These are phyloP conservation scores for Linum lewisii DNA, from an alignment of 345 rosid genomes.

Conservation along the genomic window DNA sequence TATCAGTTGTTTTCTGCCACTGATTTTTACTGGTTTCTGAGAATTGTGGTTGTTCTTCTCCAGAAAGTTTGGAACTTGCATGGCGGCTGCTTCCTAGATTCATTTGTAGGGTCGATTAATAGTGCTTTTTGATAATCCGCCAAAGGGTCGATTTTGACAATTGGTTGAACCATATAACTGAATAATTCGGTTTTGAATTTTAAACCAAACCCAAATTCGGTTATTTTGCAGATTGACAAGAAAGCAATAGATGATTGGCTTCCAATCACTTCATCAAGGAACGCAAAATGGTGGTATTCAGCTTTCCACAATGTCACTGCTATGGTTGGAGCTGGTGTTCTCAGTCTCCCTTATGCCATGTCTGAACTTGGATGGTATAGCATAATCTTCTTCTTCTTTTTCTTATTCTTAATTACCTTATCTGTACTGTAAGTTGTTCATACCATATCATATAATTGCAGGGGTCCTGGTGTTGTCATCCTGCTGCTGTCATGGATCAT, in stretches of 20 bases:
- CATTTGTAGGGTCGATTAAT: not conserved
- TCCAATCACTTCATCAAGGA: constrained; percentile 22
- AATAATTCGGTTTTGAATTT: too few relatives aligned
- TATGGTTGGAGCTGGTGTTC: constrained; percentile 29
- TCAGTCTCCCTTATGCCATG: constrained; percentile 28
- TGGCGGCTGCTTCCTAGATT: not conserved
- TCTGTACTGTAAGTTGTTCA: too few relatives aligned
- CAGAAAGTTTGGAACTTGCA: not conserved
- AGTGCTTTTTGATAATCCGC: not conserved
- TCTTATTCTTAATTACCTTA: too few relatives aligned
- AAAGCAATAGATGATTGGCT: constrained; percentile 27
- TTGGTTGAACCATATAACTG: too few relatives aligned
- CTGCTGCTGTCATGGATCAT: constrained; percentile 21
- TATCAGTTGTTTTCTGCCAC: too few relatives aligned
- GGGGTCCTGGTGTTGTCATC: constrained; percentile 21
- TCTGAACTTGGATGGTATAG: constrained; percentile 25
- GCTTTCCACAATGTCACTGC: constrained; percentile 29
- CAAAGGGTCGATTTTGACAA: not conserved
- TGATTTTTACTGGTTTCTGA: too few relatives aligned
- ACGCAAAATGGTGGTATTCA: constrained; percentile 25
- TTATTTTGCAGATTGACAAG: constrained; percentile 10
- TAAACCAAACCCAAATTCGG: too few relatives aligned
- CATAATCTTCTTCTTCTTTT: not conserved
- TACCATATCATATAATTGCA: too few relatives aligned
- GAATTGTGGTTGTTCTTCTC: not conserved